phyloP scores from a whole-genome alignment of 2,329 filamentous ascomycete genomes.

The Monilinia fructigena region DNA sequence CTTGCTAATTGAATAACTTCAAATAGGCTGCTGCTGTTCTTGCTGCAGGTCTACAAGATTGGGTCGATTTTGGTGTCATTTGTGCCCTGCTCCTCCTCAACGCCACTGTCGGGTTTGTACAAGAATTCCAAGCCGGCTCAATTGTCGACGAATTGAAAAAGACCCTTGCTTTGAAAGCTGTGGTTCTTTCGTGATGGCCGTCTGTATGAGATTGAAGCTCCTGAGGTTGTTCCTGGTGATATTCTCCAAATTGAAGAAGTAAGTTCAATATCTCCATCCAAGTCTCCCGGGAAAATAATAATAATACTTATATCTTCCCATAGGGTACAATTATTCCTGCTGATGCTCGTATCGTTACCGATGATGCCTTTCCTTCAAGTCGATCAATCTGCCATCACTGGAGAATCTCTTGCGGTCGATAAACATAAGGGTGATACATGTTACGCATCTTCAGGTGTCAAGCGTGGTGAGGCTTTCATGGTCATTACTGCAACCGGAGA shows the following conservation, averaged over 20 bases:
- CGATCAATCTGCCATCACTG: constrained; percentile 88
- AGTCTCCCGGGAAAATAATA: not conserved
- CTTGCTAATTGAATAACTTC: constrained; percentile 18
- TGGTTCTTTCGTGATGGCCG: constrained; percentile 81
- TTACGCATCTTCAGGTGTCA: constrained; percentile 84
- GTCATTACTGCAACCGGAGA: constrained; percentile 83
- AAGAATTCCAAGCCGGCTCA: constrained; percentile 86
- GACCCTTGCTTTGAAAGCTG: constrained; percentile 82
- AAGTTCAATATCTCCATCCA: constrained; percentile 28
- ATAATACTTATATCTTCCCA: constrained; percentile 24
- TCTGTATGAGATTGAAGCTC: constrained; percentile 75
- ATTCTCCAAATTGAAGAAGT: constrained; percentile 83
- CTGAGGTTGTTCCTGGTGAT: constrained; percentile 84
- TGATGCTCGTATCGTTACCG: constrained; percentile 81
- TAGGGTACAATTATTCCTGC: constrained; percentile 84
- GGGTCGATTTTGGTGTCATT: constrained; percentile 93
- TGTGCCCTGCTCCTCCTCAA: constrained; percentile 81
- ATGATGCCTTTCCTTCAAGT: constrained; percentile 84
- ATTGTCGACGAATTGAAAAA: constrained; percentile 92
- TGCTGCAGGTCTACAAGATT: constrained; percentile 80
- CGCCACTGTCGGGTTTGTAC: constrained; percentile 80
- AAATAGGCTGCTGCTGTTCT: constrained; percentile 64
- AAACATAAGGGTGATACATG: constrained; percentile 80
- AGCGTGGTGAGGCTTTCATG: constrained; percentile 83
- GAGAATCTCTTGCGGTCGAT: constrained; percentile 87